Evolutionary conservation across 73 alveolate genomes (phyloP).

Genomic region (Paramecium caudatum): DNA sequence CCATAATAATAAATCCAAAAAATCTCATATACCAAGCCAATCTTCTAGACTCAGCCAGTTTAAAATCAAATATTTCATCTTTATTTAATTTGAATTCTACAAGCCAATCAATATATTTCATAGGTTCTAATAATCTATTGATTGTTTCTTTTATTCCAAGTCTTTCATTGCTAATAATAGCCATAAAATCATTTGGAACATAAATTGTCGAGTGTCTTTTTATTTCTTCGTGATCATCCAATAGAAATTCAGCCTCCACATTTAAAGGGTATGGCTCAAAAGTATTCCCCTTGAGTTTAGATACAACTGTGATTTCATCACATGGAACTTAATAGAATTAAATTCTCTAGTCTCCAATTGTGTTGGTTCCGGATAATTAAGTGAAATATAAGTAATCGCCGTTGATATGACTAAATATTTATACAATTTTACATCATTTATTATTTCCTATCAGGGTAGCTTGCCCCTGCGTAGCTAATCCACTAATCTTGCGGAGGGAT

Average conservation of each 20-base stretch:
- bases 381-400: slow-evolving; percentile 13
- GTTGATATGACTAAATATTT: neutral
- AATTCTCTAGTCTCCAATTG: slow-evolving; percentile 29
- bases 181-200: neutral
- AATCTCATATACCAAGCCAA: neutral
- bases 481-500: neutral
- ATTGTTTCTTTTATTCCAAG: neutral
- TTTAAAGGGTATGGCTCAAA: slow-evolving; percentile 20
- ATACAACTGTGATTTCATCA: slow-evolving; percentile 25
- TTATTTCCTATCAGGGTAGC: neutral
- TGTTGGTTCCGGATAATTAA: neutral
- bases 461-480: neutral
- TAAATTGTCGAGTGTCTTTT: neutral
- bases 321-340: neutral
- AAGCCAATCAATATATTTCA: slow-evolving; percentile 17
- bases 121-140: neutral
- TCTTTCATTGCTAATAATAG: too few relatives aligned
- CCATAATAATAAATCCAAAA: neutral
- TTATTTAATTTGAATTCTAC: neutral
- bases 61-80: slow-evolving; percentile 11
- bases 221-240: neutral
- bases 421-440: neutral
- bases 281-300: neutral
- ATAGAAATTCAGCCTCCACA: neutral
- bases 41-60: neutral